Evolutionary conservation across 1,284 basidiomycete species (phyloP), one percentile per base, ranked within the genome.

Genomic region (Pyrrhoderma lamaoense): DNA sequence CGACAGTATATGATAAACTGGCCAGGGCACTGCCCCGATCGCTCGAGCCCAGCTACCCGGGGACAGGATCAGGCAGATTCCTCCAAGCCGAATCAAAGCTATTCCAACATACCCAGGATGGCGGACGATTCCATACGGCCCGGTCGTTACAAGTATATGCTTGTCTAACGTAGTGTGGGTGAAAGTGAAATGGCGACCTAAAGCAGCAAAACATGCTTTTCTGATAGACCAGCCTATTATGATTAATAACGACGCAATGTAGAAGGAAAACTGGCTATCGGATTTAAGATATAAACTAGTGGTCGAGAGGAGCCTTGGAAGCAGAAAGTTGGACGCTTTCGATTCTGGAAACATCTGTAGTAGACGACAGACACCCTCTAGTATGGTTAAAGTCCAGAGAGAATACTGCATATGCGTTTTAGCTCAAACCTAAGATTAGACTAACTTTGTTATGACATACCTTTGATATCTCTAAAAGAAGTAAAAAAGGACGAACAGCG

Each of bases 71-170:
- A 45, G 11, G 5, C 43, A 44, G 25, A 46, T 16, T 22, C 40
- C 39, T 36, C 53, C 53, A 23, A 45, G 11, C 19, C 43, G 48
- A 3, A 50, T 21, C 31, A 48, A 19, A 19, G 45, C 19, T 18
- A 39, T 40, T 21, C 44, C 48, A 21, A 51, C 27, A 38, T 46
- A 46, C 22, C 53, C 42, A n/a, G 48, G 48, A 42, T 54, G 40
- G 9, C 48, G 53, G 9, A 47, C 47, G 23, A 47, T 22, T 8
- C 27, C 3, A 37, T 54, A 45, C 43, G 47, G 47, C 11, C 47
- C 52, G 31, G 16, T 45, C 3, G 47, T 45, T 45, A 49, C 36
- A 3, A 54, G 34, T 14, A 18, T 3, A 18, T 50, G 43, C 23
- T 34, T 16, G 13, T 19, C 19, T 23, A 42, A 38, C 16, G 35